These are phyloP conservation scores for Neofusicoccum sp. DNA, from an alignment of 2,329 filamentous ascomycete species.

Conservation along the genomic window DNA sequence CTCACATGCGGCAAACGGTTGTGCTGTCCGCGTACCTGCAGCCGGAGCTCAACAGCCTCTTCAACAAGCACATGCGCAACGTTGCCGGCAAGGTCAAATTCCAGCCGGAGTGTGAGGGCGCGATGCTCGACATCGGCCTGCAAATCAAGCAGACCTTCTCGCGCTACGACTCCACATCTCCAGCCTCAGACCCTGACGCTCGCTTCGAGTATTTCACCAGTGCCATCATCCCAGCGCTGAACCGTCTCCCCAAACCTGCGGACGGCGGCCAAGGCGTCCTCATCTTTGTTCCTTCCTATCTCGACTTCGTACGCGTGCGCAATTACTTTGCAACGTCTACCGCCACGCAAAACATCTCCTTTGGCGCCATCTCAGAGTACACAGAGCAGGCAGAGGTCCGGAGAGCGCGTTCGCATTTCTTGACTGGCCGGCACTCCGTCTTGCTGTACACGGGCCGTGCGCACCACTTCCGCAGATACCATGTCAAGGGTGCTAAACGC, in stretches of 20 bases:
- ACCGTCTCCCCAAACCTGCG: slow-evolving; percentile 64
- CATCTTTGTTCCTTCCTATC: slow-evolving; percentile 87
- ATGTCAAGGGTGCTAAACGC: slow-evolving; percentile 73
- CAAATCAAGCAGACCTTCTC: slow-evolving; percentile 85
- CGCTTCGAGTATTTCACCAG: slow-evolving; percentile 89
- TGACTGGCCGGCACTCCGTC: slow-evolving; percentile 76
- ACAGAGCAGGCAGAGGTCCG: slow-evolving; percentile 74
- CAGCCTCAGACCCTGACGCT: slow-evolving; percentile 76
- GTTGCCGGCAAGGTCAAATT: slow-evolving; percentile 76
- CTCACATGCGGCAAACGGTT: slow-evolving; percentile 80
- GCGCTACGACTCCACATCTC: slow-evolving; percentile 70
- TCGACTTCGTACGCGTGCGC: slow-evolving; percentile 89
- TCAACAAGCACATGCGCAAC: slow-evolving; percentile 75
- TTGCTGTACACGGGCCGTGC: slow-evolving; percentile 90
- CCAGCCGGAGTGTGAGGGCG: slow-evolving; percentile 63
- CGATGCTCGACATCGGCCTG: slow-evolving; percentile 70
- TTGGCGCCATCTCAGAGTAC: slow-evolving; percentile 88
- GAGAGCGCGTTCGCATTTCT: slow-evolving; percentile 82
- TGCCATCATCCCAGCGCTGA: slow-evolving; percentile 72
- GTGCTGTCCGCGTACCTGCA: slow-evolving; percentile 80
- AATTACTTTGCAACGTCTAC: slow-evolving; percentile 82
- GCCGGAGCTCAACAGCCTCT: slow-evolving; percentile 80
- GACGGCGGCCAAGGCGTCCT: slow-evolving; percentile 63
- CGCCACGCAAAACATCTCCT: slow-evolving; percentile 58
- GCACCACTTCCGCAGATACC: slow-evolving; percentile 94